phyloP scores from a whole-genome alignment of 768 basidiomycete genomes.

The Strobilomyces echinocephalus region DNA sequence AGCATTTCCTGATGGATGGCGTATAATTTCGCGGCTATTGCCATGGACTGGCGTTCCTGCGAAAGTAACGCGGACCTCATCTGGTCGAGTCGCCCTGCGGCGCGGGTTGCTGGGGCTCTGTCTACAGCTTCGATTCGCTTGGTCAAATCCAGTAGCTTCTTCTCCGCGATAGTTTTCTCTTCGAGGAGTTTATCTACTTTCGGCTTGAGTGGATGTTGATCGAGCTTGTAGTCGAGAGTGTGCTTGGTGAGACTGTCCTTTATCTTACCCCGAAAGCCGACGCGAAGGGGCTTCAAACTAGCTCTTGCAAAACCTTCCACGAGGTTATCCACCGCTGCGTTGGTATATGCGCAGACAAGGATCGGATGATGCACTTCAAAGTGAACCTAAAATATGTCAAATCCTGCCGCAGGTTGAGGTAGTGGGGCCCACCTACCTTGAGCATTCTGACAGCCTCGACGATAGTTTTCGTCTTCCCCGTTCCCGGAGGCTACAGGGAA shows the following conservation, averaged over 20 bases:
- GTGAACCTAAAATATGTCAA: constrained; percentile 44
- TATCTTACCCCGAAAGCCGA: constrained; percentile 63
- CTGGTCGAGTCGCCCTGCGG: constrained; percentile 23
- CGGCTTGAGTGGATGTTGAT: constrained; percentile 51
- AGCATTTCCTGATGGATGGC: constrained; percentile 60
- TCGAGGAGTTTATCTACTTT: constrained; percentile 40
- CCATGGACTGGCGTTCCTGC: constrained; percentile 31
- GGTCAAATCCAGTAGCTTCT: constrained; percentile 23
- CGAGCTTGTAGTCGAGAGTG: constrained; percentile 62
- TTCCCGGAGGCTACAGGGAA: constrained; percentile 70
- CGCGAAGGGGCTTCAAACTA: constrained; percentile 69
- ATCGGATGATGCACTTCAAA: constrained; percentile 82
- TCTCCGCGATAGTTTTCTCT: constrained; percentile 32
- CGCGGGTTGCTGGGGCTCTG: constrained; percentile 11
- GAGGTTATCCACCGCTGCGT: constrained; percentile 89
- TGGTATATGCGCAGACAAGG: constrained; percentile 92
- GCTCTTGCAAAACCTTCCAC: constrained; percentile 63
- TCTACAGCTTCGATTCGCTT: constrained; percentile 22
- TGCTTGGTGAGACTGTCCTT: constrained; percentile 49
- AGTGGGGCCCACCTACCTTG: constrained; percentile 51
- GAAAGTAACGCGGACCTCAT: constrained; percentile 25
- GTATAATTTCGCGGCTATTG: constrained; percentile 42
- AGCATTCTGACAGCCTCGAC: constrained; percentile 78
- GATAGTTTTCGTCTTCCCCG: constrained; percentile 90
- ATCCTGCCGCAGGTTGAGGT: neutral